Conservation (phyloP, 2,329 filamentous ascomycete genomes). For the Colletotrichum destructivum region DNA sequence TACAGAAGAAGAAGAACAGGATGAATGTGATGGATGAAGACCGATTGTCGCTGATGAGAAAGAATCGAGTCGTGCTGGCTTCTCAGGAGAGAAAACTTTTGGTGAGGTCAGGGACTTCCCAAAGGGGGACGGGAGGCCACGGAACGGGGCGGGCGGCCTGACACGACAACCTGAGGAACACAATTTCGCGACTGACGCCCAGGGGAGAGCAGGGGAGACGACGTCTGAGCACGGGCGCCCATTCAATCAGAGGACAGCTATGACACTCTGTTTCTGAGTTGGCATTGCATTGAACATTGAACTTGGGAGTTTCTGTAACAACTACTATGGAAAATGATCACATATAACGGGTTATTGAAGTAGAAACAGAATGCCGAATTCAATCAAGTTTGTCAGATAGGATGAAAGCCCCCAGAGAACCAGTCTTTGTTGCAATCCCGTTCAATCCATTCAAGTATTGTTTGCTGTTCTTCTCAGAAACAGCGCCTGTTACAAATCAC, state of each 20-base stretch:
- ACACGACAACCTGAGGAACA: constrained; percentile 33
- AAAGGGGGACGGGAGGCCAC: constrained; percentile 16
- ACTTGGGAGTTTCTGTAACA: too few relatives aligned
- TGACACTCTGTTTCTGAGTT: not conserved
- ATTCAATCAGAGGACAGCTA: not conserved
- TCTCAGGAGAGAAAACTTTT: constrained; percentile 38
- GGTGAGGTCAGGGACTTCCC: constrained; percentile 38
- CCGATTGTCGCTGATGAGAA: constrained; percentile 28
- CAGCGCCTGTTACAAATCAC: constrained; percentile 20
- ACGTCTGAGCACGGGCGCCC: not conserved
- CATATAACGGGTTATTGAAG: too few relatives aligned
- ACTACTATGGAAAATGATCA: too few relatives aligned
- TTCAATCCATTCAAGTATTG: not conserved
- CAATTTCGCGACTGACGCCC: not conserved
- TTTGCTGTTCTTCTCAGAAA: constrained; percentile 14
- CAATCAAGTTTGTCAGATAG: too few relatives aligned
- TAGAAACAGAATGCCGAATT: too few relatives aligned
- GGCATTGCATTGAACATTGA: too few relatives aligned
- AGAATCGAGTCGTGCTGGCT: constrained; percentile 8
- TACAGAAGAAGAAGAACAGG: constrained; percentile 56
- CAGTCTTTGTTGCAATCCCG: not conserved
- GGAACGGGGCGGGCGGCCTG: constrained; percentile 24
- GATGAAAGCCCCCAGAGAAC: too few relatives aligned
- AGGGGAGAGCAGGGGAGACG: not conserved
- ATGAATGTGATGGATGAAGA: constrained; percentile 49